Conservation (phyloP, 2,329 filamentous ascomycete species). For the Boeremia exigua region DNA sequence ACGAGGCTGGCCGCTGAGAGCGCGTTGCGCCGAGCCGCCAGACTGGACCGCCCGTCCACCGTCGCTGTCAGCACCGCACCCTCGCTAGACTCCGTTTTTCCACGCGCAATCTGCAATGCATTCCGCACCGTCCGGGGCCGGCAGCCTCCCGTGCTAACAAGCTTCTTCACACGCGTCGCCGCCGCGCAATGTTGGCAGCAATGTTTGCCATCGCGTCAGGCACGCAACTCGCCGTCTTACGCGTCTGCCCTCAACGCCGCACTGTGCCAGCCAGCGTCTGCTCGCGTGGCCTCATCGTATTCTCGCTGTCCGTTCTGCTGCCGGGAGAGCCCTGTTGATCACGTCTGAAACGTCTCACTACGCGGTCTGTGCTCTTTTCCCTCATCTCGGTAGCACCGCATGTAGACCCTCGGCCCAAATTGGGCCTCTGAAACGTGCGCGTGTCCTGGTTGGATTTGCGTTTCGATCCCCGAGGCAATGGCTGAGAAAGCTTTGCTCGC, state of each 20-base stretch:
- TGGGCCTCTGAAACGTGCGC: slow-evolving; percentile 32
- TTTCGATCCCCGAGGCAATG: slow-evolving; percentile 25
- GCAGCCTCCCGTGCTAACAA: slow-evolving; percentile 20
- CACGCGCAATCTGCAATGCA: slow-evolving; percentile 29
- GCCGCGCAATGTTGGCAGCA: background rate
- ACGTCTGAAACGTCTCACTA: slow-evolving; percentile 40
- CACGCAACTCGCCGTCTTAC: slow-evolving; percentile 14
- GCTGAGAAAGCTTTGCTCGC: slow-evolving; percentile 6
- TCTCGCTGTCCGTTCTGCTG: slow-evolving; percentile 27
- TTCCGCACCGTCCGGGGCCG: slow-evolving; percentile 21
- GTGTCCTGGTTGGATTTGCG: slow-evolving; percentile 27
- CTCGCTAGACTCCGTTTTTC: slow-evolving; percentile 24
- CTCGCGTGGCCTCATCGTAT: slow-evolving; percentile 16
- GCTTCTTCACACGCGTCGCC: slow-evolving; percentile 9
- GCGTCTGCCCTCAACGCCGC: slow-evolving; percentile 4
- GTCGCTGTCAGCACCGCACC: slow-evolving; percentile 16
- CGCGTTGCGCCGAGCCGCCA: slow-evolving; percentile 13
- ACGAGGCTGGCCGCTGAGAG: slow-evolving; percentile 8
- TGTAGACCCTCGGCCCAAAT: slow-evolving; percentile 24
- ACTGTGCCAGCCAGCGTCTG: slow-evolving; percentile 3
- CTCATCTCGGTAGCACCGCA: slow-evolving; percentile 38
- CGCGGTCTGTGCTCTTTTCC: slow-evolving; percentile 22
- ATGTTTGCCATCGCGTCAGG: background rate
- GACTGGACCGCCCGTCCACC: background rate
- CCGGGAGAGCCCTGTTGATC: slow-evolving; percentile 32